Percentiles rank a stretch among this genome's conserved stretches.
phyloP scores from a whole-genome alignment of 805 yeast species.

The Spathaspora girioi region DNA sequence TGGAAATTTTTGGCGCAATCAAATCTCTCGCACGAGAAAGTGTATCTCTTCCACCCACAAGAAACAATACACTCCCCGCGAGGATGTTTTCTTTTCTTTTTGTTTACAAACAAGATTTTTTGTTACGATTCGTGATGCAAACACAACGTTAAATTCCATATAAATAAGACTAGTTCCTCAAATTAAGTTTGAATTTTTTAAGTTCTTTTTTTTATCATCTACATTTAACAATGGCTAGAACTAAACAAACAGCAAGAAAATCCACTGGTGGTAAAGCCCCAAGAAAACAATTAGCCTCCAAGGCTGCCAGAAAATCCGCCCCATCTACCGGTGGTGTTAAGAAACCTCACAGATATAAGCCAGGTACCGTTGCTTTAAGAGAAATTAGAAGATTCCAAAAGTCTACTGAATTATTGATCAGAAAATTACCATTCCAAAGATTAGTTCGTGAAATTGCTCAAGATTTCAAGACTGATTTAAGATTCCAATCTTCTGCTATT shows the following conservation, averaged over 20 bases:
- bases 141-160: not conserved
- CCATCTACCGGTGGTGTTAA: slow-evolving; percentile 49
- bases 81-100: not conserved
- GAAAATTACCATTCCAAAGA: slow-evolving; percentile 50
- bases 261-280: slow-evolving; percentile 52
- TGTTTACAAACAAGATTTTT: not conserved
- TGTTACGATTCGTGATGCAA: not conserved
- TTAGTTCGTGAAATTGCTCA: slow-evolving; percentile 49
- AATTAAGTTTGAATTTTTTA: not conserved
- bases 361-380: slow-evolving; percentile 51
- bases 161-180: not conserved
- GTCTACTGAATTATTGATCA: slow-evolving; percentile 45
- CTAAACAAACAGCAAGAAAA: slow-evolving; percentile 49
- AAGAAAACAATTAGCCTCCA: slow-evolving; percentile 49
- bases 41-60: not conserved
- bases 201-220: slow-evolving; percentile 1
- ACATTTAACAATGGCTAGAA: slow-evolving; percentile 40
- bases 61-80: not conserved
- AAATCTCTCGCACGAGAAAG: not conserved
- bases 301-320: slow-evolving; percentile 50
- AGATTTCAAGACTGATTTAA: slow-evolving; percentile 47
- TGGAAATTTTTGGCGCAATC: not conserved
- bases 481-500: slow-evolving; percentile 48
- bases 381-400: slow-evolving; percentile 50
- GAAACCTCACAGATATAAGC: slow-evolving; percentile 52